phyloP scores from a whole-genome alignment of 1,139 yeast species.

The Geotrichum reessii region DNA sequence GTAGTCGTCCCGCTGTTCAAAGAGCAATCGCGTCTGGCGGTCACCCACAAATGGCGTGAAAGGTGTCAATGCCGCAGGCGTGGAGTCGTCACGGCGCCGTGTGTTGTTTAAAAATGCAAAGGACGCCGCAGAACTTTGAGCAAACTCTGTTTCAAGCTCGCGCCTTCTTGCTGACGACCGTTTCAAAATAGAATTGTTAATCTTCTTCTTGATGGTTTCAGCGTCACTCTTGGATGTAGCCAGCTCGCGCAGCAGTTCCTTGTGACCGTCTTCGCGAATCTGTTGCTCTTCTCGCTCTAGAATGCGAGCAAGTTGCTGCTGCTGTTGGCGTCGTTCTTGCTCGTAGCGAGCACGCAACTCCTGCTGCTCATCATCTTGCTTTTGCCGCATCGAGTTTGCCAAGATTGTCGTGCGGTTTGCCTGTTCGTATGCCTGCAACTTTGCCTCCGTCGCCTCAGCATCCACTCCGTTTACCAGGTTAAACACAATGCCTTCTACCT shows the following conservation, averaged over 20 bases:
- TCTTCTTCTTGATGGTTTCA: slow-evolving; percentile 46
- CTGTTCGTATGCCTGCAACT: slow-evolving; percentile 64
- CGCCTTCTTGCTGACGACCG: slow-evolving; percentile 62
- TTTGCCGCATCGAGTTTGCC: slow-evolving; percentile 66
- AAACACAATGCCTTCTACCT: slow-evolving; percentile 73
- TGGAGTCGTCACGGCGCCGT: slow-evolving; percentile 13
- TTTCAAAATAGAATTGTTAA: slow-evolving; percentile 57
- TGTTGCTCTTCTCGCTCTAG: slow-evolving; percentile 36
- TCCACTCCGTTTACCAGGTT: slow-evolving; percentile 68
- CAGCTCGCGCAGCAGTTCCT: slow-evolving; percentile 65
- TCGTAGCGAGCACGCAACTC: slow-evolving; percentile 71
- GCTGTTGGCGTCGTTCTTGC: slow-evolving; percentile 47
- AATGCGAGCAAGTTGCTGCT: slow-evolving; percentile 34
- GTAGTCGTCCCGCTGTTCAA: slow-evolving; percentile 45
- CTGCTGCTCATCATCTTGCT: slow-evolving; percentile 55
- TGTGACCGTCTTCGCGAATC: slow-evolving; percentile 49
- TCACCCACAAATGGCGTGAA: slow-evolving; percentile 96
- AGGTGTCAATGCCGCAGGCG: slow-evolving; percentile 45
- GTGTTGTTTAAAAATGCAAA: slow-evolving; percentile 24
- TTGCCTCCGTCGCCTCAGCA: slow-evolving; percentile 63
- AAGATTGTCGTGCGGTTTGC: slow-evolving; percentile 70
- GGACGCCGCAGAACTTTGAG: slow-evolving; percentile 18
- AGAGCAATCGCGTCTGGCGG: slow-evolving; percentile 50
- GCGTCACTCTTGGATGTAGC: slow-evolving; percentile 46
- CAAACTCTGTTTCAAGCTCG: slow-evolving; percentile 60